These are phyloP conservation scores for Syzygium malaccense DNA, from an alignment of 441 rosid species.

Conservation along the genomic window DNA sequence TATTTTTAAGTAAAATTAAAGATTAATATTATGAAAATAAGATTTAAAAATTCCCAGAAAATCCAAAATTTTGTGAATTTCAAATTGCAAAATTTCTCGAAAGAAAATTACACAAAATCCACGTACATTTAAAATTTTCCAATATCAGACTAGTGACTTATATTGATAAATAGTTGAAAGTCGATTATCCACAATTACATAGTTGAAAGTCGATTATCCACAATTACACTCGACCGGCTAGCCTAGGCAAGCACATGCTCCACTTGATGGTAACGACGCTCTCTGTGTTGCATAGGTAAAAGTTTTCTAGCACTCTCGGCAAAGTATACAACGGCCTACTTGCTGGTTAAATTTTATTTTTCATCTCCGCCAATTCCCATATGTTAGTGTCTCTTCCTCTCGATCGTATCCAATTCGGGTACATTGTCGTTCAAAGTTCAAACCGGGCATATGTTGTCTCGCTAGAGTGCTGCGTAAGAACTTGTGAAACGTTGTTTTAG, in stretches of 20 bases:
- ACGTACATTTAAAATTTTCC: neutral
- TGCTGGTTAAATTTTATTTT: no score
- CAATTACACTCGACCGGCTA: no score
- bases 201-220: no score
- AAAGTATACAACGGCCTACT: no score
- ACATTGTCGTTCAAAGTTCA: neutral
- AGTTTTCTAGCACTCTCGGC: no score
- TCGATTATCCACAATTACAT: no score
- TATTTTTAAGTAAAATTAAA: neutral
- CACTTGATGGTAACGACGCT: neutral
- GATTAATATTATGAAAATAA: neutral
- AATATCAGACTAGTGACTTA: no score
- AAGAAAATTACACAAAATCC: neutral
- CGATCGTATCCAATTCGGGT: neutral
- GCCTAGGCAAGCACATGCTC: neutral
- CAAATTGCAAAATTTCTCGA: neutral
- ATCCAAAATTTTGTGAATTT: neutral
- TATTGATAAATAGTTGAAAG: no score
- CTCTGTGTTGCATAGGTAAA: neutral
- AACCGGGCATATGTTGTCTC: neutral
- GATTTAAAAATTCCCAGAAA: neutral
- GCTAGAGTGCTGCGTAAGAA: neutral
- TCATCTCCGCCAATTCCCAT: no score
- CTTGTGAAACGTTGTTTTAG: neutral
- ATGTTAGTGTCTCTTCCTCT: neutral